These are phyloP conservation scores for Thamnidium elegans DNA, from an alignment of 192 early-diverging fungal species.

Conservation along the genomic window DNA sequence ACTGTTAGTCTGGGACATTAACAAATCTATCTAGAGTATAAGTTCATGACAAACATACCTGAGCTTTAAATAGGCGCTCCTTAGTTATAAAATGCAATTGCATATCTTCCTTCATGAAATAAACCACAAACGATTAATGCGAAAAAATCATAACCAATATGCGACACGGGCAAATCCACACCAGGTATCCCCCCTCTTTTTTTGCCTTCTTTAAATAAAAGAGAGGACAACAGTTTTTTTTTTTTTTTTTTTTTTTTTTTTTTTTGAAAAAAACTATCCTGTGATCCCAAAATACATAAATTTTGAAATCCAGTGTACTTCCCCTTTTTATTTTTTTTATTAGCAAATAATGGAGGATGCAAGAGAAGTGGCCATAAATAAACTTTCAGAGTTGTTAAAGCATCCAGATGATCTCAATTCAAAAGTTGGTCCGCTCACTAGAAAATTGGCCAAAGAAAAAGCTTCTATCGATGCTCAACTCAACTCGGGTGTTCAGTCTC, in stretches of 20 bases:
- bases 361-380: slow-evolving; percentile 74
- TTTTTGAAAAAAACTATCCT: too few relatives aligned
- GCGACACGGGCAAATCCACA: slow-evolving; percentile 64
- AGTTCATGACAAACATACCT: slow-evolving; percentile 63
- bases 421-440: slow-evolving; percentile 75
- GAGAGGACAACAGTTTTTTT: too few relatives aligned
- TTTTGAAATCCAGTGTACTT: too few relatives aligned
- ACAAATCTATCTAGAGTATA: slow-evolving; percentile 82
- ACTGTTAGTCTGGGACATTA: slow-evolving; percentile 46
- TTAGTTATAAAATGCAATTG: slow-evolving; percentile 66
- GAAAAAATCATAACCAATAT: slow-evolving; percentile 62
- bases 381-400: slow-evolving; percentile 79
- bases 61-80: slow-evolving; percentile 52
- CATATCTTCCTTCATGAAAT: slow-evolving; percentile 73
- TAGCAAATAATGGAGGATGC: slow-evolving; percentile 41
- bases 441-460: slow-evolving; percentile 85
- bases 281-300: too few relatives aligned
- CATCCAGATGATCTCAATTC: slow-evolving; percentile 94
- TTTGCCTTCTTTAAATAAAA: too few relatives aligned
- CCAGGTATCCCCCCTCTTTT: slow-evolving; percentile 77
- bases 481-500: slow-evolving; percentile 88
- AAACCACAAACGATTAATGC: slow-evolving; percentile 61
- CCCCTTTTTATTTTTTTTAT: too few relatives aligned
- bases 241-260: too few relatives aligned
- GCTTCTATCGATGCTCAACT: slow-evolving; percentile 93